Conservation (phyloP, 2,329 filamentous ascomycete species). For the Penicillium sp. region DNA sequence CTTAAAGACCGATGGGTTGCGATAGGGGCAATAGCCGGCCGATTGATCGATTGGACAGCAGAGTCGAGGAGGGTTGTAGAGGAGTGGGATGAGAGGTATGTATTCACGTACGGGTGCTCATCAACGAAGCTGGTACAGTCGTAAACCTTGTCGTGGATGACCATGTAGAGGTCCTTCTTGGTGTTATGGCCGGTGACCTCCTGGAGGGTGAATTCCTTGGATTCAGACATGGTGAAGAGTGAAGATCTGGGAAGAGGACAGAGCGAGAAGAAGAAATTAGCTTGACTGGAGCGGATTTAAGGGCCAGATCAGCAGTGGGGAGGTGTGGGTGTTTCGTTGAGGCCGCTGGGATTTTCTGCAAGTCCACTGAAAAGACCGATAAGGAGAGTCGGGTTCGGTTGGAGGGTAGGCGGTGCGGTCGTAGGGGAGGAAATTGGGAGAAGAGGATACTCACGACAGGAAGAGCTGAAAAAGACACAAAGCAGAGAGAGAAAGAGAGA, state of each 20-base stretch:
- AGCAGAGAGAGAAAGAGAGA: slow-evolving; percentile 1
- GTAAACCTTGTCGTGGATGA: slow-evolving; percentile 98
- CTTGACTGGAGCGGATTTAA: neutral
- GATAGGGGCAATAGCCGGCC: slow-evolving; percentile 1
- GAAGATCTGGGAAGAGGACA: slow-evolving; percentile 1
- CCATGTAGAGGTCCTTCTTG: slow-evolving; percentile 90
- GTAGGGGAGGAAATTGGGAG: neutral
- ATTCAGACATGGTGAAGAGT: slow-evolving; percentile 54
- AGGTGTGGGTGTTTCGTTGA: too few species aligned
- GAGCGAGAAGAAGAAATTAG: slow-evolving; percentile 8
- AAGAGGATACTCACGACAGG: neutral
- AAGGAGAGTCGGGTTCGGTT: neutral
- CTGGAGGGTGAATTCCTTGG: slow-evolving; percentile 71
- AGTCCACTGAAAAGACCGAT: neutral
- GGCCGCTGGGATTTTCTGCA: neutral
- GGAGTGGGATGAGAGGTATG: neutral
- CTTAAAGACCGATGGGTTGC: neutral
- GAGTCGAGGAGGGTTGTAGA: neutral
- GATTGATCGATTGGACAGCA: neutral
- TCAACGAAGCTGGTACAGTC: slow-evolving; percentile 86
- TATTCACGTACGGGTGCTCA: slow-evolving; percentile 80
- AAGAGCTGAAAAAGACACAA: neutral
- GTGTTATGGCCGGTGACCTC: slow-evolving; percentile 84
- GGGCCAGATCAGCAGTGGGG: neutral
- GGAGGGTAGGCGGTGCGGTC: neutral